These are phyloP conservation scores for Kickxella alabastrina DNA, from an alignment of 192 early-diverging fungal species.

Conservation along the genomic window DNA sequence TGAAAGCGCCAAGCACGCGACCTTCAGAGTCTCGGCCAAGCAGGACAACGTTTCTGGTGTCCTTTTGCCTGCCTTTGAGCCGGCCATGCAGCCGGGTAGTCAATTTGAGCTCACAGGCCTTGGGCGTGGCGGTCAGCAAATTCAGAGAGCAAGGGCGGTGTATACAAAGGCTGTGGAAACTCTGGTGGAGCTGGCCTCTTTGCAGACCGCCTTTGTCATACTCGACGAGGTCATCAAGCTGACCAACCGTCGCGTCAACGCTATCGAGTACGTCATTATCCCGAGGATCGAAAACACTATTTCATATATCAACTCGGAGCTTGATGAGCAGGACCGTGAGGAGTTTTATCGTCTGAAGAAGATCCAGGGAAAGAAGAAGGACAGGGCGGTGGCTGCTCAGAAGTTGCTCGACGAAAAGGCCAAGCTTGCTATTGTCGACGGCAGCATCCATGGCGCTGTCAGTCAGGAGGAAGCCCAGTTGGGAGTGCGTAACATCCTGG, in stretches of 20 bases:
- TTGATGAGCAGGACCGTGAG: slow-evolving; percentile 98
- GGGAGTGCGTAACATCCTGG: slow-evolving; percentile 39
- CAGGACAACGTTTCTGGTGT: slow-evolving; percentile 98
- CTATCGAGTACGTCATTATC: slow-evolving; percentile 99
- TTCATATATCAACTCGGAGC: slow-evolving; percentile 89
- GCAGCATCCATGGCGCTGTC: slow-evolving; percentile 1
- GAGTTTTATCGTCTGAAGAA: slow-evolving; percentile 99
- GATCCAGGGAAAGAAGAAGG: slow-evolving; percentile 98
- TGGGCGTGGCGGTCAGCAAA: slow-evolving; percentile 96
- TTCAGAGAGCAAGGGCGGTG: slow-evolving; percentile 89
- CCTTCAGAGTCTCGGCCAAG: slow-evolving; percentile 85
- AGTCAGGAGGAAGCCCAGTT: not conserved
- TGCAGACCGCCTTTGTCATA: slow-evolving; percentile 99
- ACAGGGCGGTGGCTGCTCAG: slow-evolving; percentile 57
- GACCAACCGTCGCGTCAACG: slow-evolving; percentile 98
- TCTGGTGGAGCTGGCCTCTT: slow-evolving; percentile 94
- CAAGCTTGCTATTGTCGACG: slow-evolving; percentile 3
- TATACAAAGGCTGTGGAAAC: slow-evolving; percentile 93
- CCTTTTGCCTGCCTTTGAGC: slow-evolving; percentile 89
- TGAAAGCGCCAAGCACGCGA: slow-evolving; percentile 88
- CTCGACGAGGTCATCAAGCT: slow-evolving; percentile 99
- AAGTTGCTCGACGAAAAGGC: slow-evolving; percentile 25
- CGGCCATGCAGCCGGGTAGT: slow-evolving; percentile 61
- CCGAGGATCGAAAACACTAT: slow-evolving; percentile 98
- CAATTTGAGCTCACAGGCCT: slow-evolving; percentile 99